Evolutionary conservation across 805 yeast genomes (phyloP).

Genomic region (Starmerella lactis-condensi): DNA sequence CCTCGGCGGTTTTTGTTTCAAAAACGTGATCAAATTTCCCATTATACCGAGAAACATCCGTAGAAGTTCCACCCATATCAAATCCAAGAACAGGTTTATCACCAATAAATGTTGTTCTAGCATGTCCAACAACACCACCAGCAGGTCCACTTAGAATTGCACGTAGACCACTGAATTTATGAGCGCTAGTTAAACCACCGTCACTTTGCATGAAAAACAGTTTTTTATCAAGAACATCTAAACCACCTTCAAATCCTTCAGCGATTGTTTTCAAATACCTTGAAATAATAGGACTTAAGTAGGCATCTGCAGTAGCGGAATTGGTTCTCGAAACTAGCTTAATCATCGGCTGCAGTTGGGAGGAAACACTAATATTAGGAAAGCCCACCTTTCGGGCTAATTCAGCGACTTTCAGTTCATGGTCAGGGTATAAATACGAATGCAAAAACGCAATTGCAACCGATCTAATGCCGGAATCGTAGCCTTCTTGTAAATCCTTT

Average conservation of each 20-base stretch:
- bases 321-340: conserved; percentile 58
- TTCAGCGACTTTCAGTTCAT: conserved; percentile 40
- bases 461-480: conserved; percentile 42
- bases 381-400: conserved; percentile 53
- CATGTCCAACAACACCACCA: conserved; percentile 91
- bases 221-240: conserved; percentile 24
- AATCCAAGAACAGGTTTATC: conserved; percentile 51
- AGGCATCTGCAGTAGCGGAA: conserved; percentile 66
- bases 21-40: conserved; percentile 62
- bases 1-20: conserved; percentile 70
- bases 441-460: conserved; percentile 57
- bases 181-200: conserved; percentile 80
- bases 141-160: conserved; percentile 94
- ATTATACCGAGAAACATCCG: conserved; percentile 59
- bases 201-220: conserved; percentile 77
- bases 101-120: conserved; percentile 48
- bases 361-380: conserved; percentile 46
- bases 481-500: conserved; percentile 28
- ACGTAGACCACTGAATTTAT: conserved; percentile 64
- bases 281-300: conserved; percentile 59
- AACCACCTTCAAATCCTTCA: conserved; percentile 38
- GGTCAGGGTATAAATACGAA: conserved; percentile 53
- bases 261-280: conserved; percentile 45
- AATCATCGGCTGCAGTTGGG: conserved; percentile 59
- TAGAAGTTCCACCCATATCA: conserved; percentile 85